These are phyloP conservation scores for Fennellomyces sp. DNA, from an alignment of 371 early-diverging fungal genomes.

Conservation along the genomic window DNA sequence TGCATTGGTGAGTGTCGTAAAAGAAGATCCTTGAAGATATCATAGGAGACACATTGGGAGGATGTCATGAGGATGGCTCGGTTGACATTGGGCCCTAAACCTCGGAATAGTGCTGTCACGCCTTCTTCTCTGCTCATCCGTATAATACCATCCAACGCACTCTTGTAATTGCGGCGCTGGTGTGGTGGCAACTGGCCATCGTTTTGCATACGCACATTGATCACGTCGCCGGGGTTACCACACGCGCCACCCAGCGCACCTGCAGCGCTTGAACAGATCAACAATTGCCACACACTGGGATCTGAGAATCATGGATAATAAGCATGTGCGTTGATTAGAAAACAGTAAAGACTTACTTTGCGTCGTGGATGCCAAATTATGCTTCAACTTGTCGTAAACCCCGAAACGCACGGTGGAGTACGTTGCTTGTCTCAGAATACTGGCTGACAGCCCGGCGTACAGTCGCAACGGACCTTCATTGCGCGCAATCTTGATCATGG, in stretches of 20 bases:
- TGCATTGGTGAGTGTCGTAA: conserved; percentile 40
- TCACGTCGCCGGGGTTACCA: conserved; percentile 77
- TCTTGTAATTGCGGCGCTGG: conserved; percentile 62
- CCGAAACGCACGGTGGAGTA: conserved; percentile 72
- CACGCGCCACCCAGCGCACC: conserved; percentile 70
- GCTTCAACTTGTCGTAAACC: conserved; percentile 60
- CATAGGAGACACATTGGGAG: conserved; percentile 65
- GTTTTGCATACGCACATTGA: conserved; percentile 74
- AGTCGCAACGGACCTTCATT: conserved; percentile 46
- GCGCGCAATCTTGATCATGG: conserved; percentile 32
- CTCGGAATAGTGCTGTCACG: conserved; percentile 51
- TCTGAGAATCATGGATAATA: conserved; percentile 27
- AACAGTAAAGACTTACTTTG: conserved; percentile 1
- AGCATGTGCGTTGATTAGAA: conserved; percentile 25
- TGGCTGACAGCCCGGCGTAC: conserved; percentile 66
- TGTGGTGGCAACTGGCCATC: conserved; percentile 65
- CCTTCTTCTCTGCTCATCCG: conserved; percentile 66
- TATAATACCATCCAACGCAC: conserved; percentile 67
- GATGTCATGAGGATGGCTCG: conserved; percentile 70
- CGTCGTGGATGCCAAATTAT: conserved; percentile 2
- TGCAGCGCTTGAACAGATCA: conserved; percentile 55
- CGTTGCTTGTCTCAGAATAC: conserved; percentile 66
- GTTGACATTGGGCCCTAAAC: conserved; percentile 63
- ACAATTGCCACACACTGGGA: conserved; percentile 45
- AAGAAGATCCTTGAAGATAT: conserved; percentile 58